Conservation (phyloP, 345 rosid genomes). For the Arabis hirsuta region DNA sequence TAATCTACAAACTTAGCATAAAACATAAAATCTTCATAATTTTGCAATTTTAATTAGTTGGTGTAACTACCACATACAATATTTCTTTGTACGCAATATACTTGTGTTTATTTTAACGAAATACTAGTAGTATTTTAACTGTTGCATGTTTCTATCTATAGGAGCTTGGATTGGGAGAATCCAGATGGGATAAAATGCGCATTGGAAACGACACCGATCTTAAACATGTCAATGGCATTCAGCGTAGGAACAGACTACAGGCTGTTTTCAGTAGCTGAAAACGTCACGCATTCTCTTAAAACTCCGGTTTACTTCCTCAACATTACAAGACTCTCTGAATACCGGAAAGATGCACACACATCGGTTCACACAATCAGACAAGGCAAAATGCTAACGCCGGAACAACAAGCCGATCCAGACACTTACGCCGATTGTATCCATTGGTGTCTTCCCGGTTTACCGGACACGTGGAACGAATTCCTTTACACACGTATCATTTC, state of each 20-base stretch:
- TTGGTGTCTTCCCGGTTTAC: constrained; percentile 97
- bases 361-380: constrained; percentile 79
- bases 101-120: constrained; percentile 2
- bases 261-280: constrained; percentile 53
- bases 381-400: constrained; percentile 76
- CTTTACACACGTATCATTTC: constrained; percentile 74
- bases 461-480: constrained; percentile 94
- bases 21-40: constrained; percentile 9
- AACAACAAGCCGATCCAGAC: constrained; percentile 77
- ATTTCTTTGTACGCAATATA: background rate
- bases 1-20: background rate
- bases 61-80: constrained; percentile 32
- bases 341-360: constrained; percentile 91
- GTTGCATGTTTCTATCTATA: constrained; percentile 6
- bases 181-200: constrained; percentile 94
- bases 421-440: constrained; percentile 94
- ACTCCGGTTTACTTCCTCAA: constrained; percentile 66
- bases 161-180: constrained; percentile 93
- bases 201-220: constrained; percentile 66
- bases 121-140: too few species aligned
- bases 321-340: constrained; percentile 78
- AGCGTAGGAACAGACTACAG: constrained; percentile 80
- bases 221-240: constrained; percentile 55
- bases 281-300: constrained; percentile 58
- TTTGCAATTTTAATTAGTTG: constrained; percentile 2